phyloP scores from a whole-genome alignment of 2,329 filamentous ascomycete genomes.

The Xylariaceae sp. region DNA sequence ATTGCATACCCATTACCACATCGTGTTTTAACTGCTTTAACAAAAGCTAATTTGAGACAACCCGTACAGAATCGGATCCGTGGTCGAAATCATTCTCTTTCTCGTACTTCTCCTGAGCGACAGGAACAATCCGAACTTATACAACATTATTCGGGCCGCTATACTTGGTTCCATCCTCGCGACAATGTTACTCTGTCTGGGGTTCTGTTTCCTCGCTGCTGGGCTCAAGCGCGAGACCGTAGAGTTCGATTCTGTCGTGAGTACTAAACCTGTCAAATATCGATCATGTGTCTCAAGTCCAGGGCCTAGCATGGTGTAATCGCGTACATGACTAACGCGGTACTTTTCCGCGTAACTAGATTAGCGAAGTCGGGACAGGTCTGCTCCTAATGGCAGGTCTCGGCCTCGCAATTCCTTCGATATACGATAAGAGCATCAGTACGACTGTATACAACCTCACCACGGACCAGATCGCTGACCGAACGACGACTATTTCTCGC shows the following conservation, averaged over 20 bases:
- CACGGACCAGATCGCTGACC: constrained; percentile 42
- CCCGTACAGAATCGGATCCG: constrained; percentile 56
- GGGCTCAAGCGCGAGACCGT: constrained; percentile 67
- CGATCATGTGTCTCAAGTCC: too few species aligned
- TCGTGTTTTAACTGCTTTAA: background rate
- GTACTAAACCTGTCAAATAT: too few species aligned
- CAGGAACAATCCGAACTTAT: constrained; percentile 39
- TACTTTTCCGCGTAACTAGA: constrained; percentile 19
- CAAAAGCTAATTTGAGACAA: constrained; percentile 6
- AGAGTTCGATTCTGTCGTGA: constrained; percentile 62
- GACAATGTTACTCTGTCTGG: constrained; percentile 77
- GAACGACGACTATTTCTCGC: constrained; percentile 65
- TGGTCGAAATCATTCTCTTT: constrained; percentile 82
- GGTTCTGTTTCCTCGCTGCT: constrained; percentile 75
- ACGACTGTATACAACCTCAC: constrained; percentile 26
- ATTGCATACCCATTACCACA: constrained; percentile 21
- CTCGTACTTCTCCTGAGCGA: constrained; percentile 62
- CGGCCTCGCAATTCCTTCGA: constrained; percentile 50
- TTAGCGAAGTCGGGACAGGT: constrained; percentile 77
- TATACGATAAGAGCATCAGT: constrained; percentile 53
- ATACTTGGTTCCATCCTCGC: constrained; percentile 82
- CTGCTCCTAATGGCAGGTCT: constrained; percentile 57
- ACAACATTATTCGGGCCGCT: constrained; percentile 76
- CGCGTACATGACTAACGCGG: too few species aligned
- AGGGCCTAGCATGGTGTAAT: too few species aligned